Conservation (phyloP, 2,329 filamentous ascomycete genomes). For the Curvularia verruculosa region DNA sequence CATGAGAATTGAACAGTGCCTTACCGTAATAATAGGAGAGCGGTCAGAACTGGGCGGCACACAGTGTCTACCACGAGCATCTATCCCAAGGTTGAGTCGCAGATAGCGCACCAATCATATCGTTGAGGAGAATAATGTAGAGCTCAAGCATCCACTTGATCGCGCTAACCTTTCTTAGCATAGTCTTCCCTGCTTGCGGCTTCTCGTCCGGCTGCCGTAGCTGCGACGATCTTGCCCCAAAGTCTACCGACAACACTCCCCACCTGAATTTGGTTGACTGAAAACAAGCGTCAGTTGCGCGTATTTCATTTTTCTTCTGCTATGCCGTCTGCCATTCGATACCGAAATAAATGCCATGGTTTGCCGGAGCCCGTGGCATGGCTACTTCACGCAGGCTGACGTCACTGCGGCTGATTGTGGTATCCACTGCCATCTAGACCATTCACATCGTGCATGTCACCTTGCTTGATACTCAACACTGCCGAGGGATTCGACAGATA, state of each 20-base stretch:
- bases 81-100: background rate
- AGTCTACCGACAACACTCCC: background rate
- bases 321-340: background rate
- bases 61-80: background rate
- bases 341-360: background rate
- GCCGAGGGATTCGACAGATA: slow-evolving; percentile 22
- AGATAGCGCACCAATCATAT: slow-evolving; percentile 7
- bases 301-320: background rate
- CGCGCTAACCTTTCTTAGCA: background rate
- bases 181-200: background rate
- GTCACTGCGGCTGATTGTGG: slow-evolving; percentile 32
- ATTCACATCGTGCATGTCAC: slow-evolving; percentile 10
- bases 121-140: background rate
- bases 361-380: background rate
- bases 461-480: slow-evolving; percentile 9
- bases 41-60: background rate
- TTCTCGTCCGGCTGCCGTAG: slow-evolving; percentile 6
- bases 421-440: slow-evolving; percentile 16
- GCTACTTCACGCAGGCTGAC: slow-evolving; percentile 25
- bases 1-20: slow-evolving; percentile 15
- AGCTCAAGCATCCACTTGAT: background rate
- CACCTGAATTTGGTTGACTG: background rate
- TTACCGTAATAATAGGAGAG: background rate
- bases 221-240: slow-evolving; percentile 10
- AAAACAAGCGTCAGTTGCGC: background rate